Base-by-base conservation (phyloP, 2,329 filamentous ascomycete species). In the Madurella mycetomatis region DNA sequence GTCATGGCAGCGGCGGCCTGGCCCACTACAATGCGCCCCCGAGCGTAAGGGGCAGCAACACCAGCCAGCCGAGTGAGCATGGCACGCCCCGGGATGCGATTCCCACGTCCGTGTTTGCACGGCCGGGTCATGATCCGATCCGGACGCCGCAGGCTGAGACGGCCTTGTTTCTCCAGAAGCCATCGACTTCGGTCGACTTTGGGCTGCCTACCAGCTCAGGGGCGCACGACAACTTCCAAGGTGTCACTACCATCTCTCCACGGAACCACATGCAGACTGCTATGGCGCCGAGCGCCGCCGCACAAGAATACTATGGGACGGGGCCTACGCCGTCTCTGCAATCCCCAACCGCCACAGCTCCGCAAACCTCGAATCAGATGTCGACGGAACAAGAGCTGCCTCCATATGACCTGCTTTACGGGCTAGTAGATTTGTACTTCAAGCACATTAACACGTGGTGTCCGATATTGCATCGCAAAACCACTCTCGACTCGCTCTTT, bases 361-460 rank as follows among this genome's bases (percentile, higher is more conserved):
- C 77, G 9, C 73, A 79, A 45, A 70, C 67, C 57, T 77, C 70
- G 67, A 70, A 69, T 44, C 76, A 74, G 59, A 72, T 69, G 55
- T 76, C 68, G 17, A 73, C 80, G 2, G 85, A 88, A 62, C 79
- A 85, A 48, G 86, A 88, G 54, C 78, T 91, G 30, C 87, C 87
- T 1, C 87, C 87, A 1, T 89, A 90, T 62, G 86, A 90, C 65
- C 72, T 90, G 5, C 72, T 90, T 0, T 90, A 90, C 63, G 79
- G 84, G 2, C 71, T 91, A 11, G 86, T 87, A 7, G 87, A 90
- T 62, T 76, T 90, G 0, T 91, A 89, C 66, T 91, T 91, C 65
- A 88, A 89, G 58, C 84, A 90, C 64, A 82, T 90, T 67, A 90
- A 90, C 64, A 87, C 86, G 0, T 91, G 87, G 86, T 95, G 90